Conservation (phyloP, 1,284 basidiomycete genomes). For the Boletus smithii region DNA sequence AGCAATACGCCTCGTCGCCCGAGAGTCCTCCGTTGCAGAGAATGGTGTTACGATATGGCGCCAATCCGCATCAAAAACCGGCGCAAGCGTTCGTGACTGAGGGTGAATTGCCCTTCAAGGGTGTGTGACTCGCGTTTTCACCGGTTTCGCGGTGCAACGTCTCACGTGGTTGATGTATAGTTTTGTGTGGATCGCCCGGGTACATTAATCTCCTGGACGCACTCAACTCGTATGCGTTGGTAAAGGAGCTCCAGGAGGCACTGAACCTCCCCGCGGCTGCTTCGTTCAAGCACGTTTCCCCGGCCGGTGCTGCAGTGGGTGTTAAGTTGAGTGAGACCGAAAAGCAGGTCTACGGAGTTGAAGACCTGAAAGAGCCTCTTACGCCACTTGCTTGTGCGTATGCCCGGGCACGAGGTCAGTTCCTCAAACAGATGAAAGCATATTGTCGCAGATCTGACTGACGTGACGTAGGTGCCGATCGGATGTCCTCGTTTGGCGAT, state of each 20-base stretch:
- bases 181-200: constrained; percentile 90
- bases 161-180: constrained; percentile 39
- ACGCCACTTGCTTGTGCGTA: constrained; percentile 92
- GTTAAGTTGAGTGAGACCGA: constrained; percentile 81
- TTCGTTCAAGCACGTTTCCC: constrained; percentile 99
- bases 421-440: neutral
- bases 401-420: constrained; percentile 86
- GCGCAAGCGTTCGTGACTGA: constrained; percentile 94
- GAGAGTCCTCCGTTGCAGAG: constrained; percentile 77
- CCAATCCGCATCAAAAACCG: constrained; percentile 98
- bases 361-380: constrained; percentile 87
- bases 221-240: constrained; percentile 95
- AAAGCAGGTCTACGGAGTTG: constrained; percentile 95
- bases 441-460: constrained; percentile 8
- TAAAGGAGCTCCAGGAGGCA: constrained; percentile 89
- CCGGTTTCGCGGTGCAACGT: neutral
- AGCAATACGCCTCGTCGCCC: constrained; percentile 87
- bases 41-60: constrained; percentile 89
- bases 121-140: constrained; percentile 40
- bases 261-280: constrained; percentile 91
- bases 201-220: constrained; percentile 99
- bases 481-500: constrained; percentile 99
- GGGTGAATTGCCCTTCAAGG: constrained; percentile 92
- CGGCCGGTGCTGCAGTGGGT: constrained; percentile 93
- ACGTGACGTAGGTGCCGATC: constrained; percentile 73